Evolutionary conservation across 192 early-diverging fungal genomes (phyloP), one percentile per base, ranked within the genome.

Genomic region (Pilaira anomala): DNA sequence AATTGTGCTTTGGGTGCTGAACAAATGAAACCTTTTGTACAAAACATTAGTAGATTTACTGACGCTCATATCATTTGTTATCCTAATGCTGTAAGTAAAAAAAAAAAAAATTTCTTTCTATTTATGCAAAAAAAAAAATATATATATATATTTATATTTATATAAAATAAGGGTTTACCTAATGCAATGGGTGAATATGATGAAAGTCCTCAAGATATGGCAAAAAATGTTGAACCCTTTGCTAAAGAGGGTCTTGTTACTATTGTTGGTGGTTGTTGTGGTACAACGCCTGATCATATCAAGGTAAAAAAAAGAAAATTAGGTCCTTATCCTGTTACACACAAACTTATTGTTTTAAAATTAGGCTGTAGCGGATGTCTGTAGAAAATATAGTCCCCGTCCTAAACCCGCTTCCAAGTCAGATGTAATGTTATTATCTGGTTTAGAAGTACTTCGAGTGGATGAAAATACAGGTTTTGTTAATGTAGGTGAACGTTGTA

Each of bases 181-280:
- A 98, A 98, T 75, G 93, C 96, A 7, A 94, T 98, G 79, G 94
- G 96, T 71, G 93, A 92, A 65, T 98, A 98, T 73, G 96, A 98
- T 66, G 90, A 98, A 77, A 80, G 80, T 16, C 91, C 94, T 21
- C 88, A 79, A 46, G 73, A 78, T 45, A 98, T 98, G 96, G 91
- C 91, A 6, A 81, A 82, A 41, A 84, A 91, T 54, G 89, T 98
- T 41, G 80, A 81, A 48, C 85, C 81, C 7, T 98, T 98, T 82
- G 96, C 96, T 19, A 82, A 85, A 53, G 91, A 94, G 29, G 94
- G 94, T n/a, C 78, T 98, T 22, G 80, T 98, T 44, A 96, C 94
- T 69, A 95, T 98, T 79, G 76, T 98, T 22, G 96, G 96, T 55
- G 96, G 96, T 41, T 98, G 96, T 83, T 98, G 96, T 65, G 96